Evolutionary conservation across 2,329 filamentous ascomycete genomes (phyloP), one percentile per base, ranked within the genome.

Genomic region (Fusarium tanahbumbuense): DNA sequence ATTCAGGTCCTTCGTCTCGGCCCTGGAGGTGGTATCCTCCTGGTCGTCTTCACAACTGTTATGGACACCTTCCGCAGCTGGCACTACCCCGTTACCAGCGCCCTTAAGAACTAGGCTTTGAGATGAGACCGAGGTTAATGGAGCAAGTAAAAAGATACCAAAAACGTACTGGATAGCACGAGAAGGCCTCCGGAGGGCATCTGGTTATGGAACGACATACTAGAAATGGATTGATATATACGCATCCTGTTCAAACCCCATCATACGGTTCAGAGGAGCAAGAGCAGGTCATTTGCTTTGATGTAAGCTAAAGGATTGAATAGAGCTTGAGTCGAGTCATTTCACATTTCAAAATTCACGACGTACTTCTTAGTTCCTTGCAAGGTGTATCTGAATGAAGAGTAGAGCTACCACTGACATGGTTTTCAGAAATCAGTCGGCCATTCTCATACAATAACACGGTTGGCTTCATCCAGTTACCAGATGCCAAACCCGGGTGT

Each of bases 61-160:
- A 93, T 93, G 89, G 94, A 98, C 80, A 97, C 97, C 81, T 97
- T 98, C 90, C 89, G 93, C 76, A 89, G 88, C 57, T 81, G 78
- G 79, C 80, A 81, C 46, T 56, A 74, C 30, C 63, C 67, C 32
- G 41, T 72, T 61, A 67, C 65, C 46, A 55, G 68, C 42, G 57
- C 54, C 50, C 57, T 54, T 15, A 65, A 58, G 45, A 49, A 63
- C 28, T 47, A 45, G 50, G 48, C 59, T 45, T 18, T 28, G 40
- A 46, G 56, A 67, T 42, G 40, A 50, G 23, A 32, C 56, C 12
- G 42, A 27, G 41, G 50, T 52, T 13, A 59, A 57, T 55, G 20
- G n/a, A 69, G 18, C 54, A 60, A 64, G 64, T 37, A 45, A 68
- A 63, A 61, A 50, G 64, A 71, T 67, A 72, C 62, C 66, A 71